phyloP scores from a whole-genome alignment of 192 early-diverging fungal species.

The Backusella tuberculispora region DNA sequence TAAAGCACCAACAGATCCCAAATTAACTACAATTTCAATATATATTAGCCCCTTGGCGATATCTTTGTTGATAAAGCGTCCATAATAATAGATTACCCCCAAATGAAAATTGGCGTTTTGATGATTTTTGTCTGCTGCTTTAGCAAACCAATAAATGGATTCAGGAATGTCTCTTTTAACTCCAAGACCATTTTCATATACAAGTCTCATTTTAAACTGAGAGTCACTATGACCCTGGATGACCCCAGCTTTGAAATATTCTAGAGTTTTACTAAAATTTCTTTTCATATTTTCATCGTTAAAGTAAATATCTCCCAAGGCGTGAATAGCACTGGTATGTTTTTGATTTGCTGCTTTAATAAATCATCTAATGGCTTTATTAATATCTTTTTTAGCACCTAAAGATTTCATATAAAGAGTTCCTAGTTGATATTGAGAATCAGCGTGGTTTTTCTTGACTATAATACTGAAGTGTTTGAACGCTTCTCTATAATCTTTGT shows the following conservation, averaged over 20 bases:
- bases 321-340: neutral
- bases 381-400: neutral
- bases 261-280: neutral
- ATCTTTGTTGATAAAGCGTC: no score
- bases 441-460: neutral
- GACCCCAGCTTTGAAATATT: neutral
- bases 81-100: neutral
- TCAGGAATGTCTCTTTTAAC: no score
- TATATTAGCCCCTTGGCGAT: no score
- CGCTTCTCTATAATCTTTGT: neutral
- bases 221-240: neutral
- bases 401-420: neutral
- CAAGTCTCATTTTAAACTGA: no score
- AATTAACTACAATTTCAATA: no score
- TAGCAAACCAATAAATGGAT: no score
- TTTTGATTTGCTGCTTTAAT: neutral
- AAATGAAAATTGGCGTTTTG: neutral
- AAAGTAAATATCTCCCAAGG: neutral
- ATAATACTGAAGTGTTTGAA: neutral
- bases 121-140: no score
- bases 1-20: no score
- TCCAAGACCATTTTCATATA: no score
- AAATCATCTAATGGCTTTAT: neutral
- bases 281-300: neutral
- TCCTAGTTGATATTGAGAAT: neutral